A percentile compares a stretch with the other conserved stretches of the same genome.
Evolutionary conservation across 1,284 basidiomycete species (phyloP).

Genomic region (Cutaneotrichosporon sp.): DNA sequence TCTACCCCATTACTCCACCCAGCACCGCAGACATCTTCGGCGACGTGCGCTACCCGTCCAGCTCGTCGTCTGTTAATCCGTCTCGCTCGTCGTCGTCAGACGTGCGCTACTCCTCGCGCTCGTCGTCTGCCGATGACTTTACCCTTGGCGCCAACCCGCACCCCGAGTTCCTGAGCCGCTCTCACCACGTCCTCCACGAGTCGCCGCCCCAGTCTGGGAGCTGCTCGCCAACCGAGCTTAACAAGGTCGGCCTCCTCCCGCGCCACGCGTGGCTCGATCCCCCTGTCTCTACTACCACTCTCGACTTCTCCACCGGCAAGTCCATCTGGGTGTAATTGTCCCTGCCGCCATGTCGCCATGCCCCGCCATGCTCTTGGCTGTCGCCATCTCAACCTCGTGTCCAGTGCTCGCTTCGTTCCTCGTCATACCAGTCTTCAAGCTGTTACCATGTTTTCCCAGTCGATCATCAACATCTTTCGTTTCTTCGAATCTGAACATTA

Average conservation of each 20-base stretch:
- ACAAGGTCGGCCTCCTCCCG: background rate
- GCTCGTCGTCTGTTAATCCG: background rate
- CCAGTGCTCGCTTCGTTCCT: background rate
- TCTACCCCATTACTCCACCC: background rate
- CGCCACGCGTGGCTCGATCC: background rate
- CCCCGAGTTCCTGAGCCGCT: background rate
- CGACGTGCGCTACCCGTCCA: background rate
- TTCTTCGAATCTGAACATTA: background rate
- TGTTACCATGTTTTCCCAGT: background rate
- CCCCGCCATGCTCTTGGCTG: background rate
- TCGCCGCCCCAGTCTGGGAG: background rate
- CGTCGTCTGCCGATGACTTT: background rate
- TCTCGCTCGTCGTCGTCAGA: background rate
- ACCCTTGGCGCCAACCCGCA: background rate
- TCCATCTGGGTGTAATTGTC: slow-evolving; percentile 34
- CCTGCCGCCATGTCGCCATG: background rate
- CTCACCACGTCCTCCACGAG: background rate
- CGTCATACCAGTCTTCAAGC: background rate
- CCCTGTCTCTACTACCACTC: slow-evolving; percentile 14
- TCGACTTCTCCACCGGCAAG: slow-evolving; percentile 38
- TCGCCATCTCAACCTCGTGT: background rate
- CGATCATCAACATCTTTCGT: background rate
- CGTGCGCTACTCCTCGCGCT: too few relatives aligned
- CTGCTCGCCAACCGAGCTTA: background rate
- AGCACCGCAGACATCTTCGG: background rate